phyloP scores from a whole-genome alignment of 176 grass and related monocot species.

The Musa beccarii region DNA sequence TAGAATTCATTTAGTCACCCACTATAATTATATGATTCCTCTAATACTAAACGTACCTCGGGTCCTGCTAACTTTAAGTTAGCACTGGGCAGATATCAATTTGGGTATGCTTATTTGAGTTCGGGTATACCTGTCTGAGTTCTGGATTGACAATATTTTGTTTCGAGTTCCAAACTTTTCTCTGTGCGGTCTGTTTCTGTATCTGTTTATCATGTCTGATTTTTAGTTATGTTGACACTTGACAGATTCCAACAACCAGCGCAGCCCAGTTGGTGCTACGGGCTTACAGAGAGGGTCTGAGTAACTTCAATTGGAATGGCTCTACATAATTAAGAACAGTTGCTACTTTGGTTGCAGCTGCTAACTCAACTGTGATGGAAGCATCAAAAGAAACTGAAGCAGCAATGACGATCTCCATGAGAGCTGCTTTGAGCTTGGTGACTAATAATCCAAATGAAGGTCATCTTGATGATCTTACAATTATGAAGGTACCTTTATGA shows the following conservation, averaged over 20 bases:
- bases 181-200: background rate
- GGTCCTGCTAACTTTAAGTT: background rate
- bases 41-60: no score
- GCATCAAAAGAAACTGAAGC: constrained; percentile 80
- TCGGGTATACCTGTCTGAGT: background rate
- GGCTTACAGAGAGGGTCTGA: constrained; percentile 88
- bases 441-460: constrained; percentile 57
- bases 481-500: constrained; percentile 60
- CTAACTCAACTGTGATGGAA: constrained; percentile 77
- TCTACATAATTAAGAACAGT: constrained; percentile 66
- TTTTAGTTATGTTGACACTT: background rate
- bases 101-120: background rate
- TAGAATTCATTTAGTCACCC: no score
- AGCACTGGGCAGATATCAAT: background rate
- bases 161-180: background rate
- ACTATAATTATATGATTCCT: no score
- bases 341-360: constrained; percentile 84
- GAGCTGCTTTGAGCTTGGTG: constrained; percentile 54
- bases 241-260: constrained; percentile 28
- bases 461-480: constrained; percentile 73
- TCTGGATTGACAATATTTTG: background rate
- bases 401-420: constrained; percentile 79
- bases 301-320: constrained; percentile 66
- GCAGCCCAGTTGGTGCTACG: constrained; percentile 72
- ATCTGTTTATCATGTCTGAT: background rate